Base-by-base conservation (phyloP, 768 basidiomycete species). In the Hygrocybe punicea region DNA sequence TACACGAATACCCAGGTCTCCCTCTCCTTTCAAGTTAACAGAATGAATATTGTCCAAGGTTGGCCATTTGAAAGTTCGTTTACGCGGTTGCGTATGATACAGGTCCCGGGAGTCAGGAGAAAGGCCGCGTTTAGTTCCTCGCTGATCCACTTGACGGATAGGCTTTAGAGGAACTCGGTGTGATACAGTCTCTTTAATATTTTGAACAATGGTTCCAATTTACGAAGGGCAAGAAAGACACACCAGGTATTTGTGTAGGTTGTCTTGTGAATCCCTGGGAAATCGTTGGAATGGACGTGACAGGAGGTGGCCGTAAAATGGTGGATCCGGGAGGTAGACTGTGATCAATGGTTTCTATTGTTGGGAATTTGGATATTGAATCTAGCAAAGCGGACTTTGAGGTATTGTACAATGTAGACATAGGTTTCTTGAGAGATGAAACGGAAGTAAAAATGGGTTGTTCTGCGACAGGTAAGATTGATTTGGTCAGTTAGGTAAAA, bases 21-120 rank as follows among this genome's bases (percentile, higher is more conserved):
- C 77, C 21, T 80, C 78, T 33, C 81, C 80, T 59, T 75, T 71
- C 46, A 87, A 62, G 8, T 57, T 63, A 1, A 67, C 69, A 1
- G 74, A 68, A 51, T 74, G 66, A 53, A 73, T 70, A 9, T 74
- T 70, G 13, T 71, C 69, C 9, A 77, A 71, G 1, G 75, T 74
- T 0, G 84, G 81, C 84, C 84, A 87, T 49, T 69, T 59, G 58
- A 72, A 69, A 13, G 60, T 55, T 44, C 73, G 72, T 60, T 71
- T 69, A 23, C 72, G 72, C 33, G 46, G 55, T 13, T 59, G 49
- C 19, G 33, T 29, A 24, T 24, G 16, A 23, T 59, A 36, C 14
- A 51, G 24, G 11, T 59, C 58, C 10, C 48, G 52, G n/a, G 21
- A 58, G 50, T 17, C 48, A 36, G 24, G 40, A 21, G 51, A 52